These are phyloP conservation scores for Sugiyamaella paludigena DNA, from an alignment of 1,139 yeast genomes.

Conservation along the genomic window DNA sequence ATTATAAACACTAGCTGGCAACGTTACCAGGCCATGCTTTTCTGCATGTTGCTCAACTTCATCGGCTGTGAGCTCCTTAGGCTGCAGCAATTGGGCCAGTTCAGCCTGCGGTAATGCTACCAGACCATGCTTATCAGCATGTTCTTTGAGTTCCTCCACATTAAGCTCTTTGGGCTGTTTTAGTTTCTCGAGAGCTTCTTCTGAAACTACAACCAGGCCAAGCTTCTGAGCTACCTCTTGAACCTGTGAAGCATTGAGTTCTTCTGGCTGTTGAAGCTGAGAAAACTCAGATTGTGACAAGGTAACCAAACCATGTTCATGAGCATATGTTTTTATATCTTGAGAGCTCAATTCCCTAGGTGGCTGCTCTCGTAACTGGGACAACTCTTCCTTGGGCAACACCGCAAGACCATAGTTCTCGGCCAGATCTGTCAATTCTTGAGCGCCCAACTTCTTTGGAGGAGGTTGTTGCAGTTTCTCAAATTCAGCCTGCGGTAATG, in stretches of 20 bases:
- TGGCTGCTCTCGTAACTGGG: not conserved
- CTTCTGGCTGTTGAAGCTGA: constrained; percentile 21
- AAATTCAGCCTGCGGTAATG: constrained; percentile 22
- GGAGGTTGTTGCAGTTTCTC: not conserved
- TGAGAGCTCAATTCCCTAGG: constrained; percentile 16
- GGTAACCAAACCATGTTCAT: constrained; percentile 12
- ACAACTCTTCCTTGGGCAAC: constrained; percentile 21
- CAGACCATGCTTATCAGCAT: constrained; percentile 31
- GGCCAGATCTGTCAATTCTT: constrained; percentile 20
- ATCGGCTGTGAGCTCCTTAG: constrained; percentile 20
- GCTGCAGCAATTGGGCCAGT: constrained; percentile 18
- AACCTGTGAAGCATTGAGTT: constrained; percentile 25
- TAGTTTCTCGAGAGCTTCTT: constrained; percentile 24
- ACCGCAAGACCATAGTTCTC: constrained; percentile 22
- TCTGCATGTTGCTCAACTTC: constrained; percentile 21
- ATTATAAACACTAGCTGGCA: constrained; percentile 24
- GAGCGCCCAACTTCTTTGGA: constrained; percentile 2
- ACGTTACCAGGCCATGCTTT: constrained; percentile 17
- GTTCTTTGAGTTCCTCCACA: constrained; percentile 21
- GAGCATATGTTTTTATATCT: constrained; percentile 21
- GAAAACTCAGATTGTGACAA: constrained; percentile 14
- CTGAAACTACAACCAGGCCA: constrained; percentile 32
- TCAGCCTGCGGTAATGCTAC: constrained; percentile 28
- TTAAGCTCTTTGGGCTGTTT: constrained; percentile 13
- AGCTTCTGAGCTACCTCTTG: constrained; percentile 25